A percentile compares a stretch with the other conserved stretches of the same genome.
phyloP scores from a whole-genome alignment of 1,284 basidiomycete genomes.

The Melanopsichium pennsylvanicum region DNA sequence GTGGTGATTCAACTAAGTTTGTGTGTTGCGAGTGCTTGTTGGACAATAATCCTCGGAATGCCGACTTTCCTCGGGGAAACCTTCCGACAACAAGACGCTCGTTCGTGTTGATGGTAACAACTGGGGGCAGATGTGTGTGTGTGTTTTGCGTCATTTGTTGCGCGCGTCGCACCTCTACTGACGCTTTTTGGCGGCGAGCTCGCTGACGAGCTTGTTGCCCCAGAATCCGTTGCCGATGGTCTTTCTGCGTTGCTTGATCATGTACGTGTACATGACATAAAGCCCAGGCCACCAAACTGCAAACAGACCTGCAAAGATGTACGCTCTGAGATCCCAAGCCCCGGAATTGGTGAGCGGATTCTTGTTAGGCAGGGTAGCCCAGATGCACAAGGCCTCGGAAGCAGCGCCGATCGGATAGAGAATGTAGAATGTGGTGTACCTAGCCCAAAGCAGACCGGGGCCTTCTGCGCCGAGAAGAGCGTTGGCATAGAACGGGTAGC shows the following conservation, averaged over 20 bases:
- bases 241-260: constrained; percentile 83
- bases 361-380: constrained; percentile 75
- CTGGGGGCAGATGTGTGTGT: too few species aligned
- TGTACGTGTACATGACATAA: constrained; percentile 87
- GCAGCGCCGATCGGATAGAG: constrained; percentile 91
- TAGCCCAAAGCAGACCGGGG: constrained; percentile 56
- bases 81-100: too few species aligned
- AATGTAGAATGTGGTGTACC: constrained; percentile 88
- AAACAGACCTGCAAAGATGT: constrained; percentile 74
- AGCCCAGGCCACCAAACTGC: constrained; percentile 89
- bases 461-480: constrained; percentile 68
- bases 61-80: too few species aligned
- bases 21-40: too few species aligned
- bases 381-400: constrained; percentile 86
- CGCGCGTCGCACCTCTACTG: too few species aligned
- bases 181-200: constrained; percentile 57
- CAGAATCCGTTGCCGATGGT: constrained; percentile 71
- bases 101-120: too few species aligned
- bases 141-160: too few species aligned
- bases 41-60: too few species aligned
- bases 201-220: constrained; percentile 47
- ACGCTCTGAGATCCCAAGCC: constrained; percentile 43
- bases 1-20: too few species aligned
- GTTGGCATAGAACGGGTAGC: constrained; percentile 88
- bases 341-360: constrained; percentile 33